phyloP scores from a whole-genome alignment of 768 basidiomycete genomes.

The Phanerochaete sordida region DNA sequence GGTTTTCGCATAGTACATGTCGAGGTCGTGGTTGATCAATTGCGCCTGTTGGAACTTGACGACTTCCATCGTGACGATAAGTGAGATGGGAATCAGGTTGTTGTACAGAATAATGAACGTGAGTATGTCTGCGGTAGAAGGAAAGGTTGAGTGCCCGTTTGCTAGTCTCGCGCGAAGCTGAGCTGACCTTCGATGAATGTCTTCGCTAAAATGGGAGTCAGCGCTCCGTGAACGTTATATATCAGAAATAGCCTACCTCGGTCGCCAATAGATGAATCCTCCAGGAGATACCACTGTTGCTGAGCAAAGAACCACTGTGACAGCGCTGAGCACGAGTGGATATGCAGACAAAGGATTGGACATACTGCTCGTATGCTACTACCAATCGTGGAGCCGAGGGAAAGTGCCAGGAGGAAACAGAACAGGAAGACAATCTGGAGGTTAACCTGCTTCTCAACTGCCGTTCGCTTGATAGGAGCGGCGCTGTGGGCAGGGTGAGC shows the following conservation, averaged over 20 bases:
- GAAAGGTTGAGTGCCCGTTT: neutral
- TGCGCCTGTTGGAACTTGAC: conserved; percentile 98
- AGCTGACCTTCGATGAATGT: conserved; percentile 78
- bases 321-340: too few relatives aligned
- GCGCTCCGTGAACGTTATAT: neutral
- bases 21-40: conserved; percentile 94
- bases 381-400: conserved; percentile 89
- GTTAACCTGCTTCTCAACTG: conserved; percentile 95
- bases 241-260: conserved; percentile 44
- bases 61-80: conserved; percentile 99
- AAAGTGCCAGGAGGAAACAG: conserved; percentile 79
- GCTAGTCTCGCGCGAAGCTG: neutral
- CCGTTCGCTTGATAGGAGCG: conserved; percentile 94
- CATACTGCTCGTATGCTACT: conserved; percentile 79
- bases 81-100: conserved; percentile 97
- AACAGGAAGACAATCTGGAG: conserved; percentile 95
- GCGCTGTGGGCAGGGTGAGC: conserved; percentile 47
- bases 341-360: too few relatives aligned
- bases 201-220: conserved; percentile 46
- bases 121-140: conserved; percentile 65
- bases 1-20: conserved; percentile 96
- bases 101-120: conserved; percentile 99
- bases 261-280: conserved; percentile 54
- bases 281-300: conserved; percentile 88
- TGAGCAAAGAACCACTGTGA: conserved; percentile 89